These are phyloP conservation scores for Myochromella boudieri DNA, from an alignment of 768 basidiomycete species.

Conservation along the genomic window DNA sequence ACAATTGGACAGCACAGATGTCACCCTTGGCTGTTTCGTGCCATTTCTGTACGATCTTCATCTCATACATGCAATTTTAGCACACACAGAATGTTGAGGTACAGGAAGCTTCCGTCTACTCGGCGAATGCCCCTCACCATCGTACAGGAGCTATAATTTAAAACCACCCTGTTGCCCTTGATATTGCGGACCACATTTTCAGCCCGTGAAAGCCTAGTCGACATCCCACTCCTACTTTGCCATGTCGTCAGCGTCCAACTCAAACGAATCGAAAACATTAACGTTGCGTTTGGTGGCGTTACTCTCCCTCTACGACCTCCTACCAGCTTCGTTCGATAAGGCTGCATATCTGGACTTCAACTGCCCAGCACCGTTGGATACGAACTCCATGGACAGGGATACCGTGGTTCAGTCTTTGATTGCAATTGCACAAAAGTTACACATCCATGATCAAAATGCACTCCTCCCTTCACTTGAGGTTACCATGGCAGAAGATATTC, in stretches of 20 bases:
- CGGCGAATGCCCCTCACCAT: slow-evolving; percentile 10
- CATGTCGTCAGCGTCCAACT: slow-evolving; percentile 8
- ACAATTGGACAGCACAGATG: background rate
- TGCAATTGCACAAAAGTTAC: slow-evolving; percentile 14
- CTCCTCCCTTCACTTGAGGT: background rate
- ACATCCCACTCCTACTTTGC: background rate
- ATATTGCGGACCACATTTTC: too few species aligned
- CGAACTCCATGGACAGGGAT: slow-evolving; percentile 14
- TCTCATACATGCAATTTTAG: slow-evolving; percentile 1
- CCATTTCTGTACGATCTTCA: background rate
- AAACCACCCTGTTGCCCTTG: too few species aligned
- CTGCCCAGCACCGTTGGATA: slow-evolving; percentile 15
- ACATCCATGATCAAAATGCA: background rate
- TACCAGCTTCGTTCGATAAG: slow-evolving; percentile 17
- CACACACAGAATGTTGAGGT: background rate
- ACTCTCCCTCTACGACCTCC: slow-evolving; percentile 20
- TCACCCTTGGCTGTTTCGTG: background rate
- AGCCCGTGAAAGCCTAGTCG: too few species aligned
- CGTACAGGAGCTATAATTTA: too few species aligned
- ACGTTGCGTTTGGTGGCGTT: slow-evolving; percentile 18
- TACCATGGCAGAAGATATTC: background rate
- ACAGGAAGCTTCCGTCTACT: background rate
- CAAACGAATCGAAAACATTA: slow-evolving; percentile 12
- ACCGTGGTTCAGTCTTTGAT: slow-evolving; percentile 12
- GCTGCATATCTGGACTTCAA: slow-evolving; percentile 18